Evolutionary conservation across 2,329 filamentous ascomycete species (phyloP).

Genomic region (Cytospora mali): DNA sequence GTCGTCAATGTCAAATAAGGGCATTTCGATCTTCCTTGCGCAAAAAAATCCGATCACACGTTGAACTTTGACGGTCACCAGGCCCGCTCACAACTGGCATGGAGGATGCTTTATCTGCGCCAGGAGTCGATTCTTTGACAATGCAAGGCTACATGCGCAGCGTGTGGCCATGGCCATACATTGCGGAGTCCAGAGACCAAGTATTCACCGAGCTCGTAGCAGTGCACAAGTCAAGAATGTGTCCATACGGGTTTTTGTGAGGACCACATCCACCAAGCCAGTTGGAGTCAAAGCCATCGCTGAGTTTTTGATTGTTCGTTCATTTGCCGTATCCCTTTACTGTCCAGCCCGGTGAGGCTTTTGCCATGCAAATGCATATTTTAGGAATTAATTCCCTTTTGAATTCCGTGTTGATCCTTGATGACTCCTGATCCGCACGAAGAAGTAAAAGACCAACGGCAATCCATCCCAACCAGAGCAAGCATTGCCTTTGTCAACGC

Average conservation of each 20-base stretch:
- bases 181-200: background rate
- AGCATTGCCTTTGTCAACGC: constrained; percentile 24
- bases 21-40: background rate
- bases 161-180: background rate
- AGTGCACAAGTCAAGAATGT: background rate
- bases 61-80: background rate
- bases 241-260: background rate
- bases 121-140: background rate
- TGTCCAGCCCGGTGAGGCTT: constrained; percentile 46
- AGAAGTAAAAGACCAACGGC: constrained; percentile 27
- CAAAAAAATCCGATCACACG: background rate
- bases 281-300: constrained; percentile 17
- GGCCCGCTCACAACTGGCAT: background rate
- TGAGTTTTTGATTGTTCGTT: constrained; percentile 44
- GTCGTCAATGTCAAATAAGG: background rate
- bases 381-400: constrained; percentile 43
- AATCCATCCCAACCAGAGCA: constrained; percentile 19
- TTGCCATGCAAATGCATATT: constrained; percentile 54
- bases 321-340: constrained; percentile 57
- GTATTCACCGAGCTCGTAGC: background rate
- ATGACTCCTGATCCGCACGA: constrained; percentile 36
- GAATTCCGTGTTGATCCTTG: constrained; percentile 30
- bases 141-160: background rate
- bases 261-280: background rate
- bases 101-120: background rate